Percentiles rank a stretch among this genome's conserved stretches.
phyloP scores from a whole-genome alignment of 495 filamentous ascomycete species.

The Penicillium cosmopolitanum region DNA sequence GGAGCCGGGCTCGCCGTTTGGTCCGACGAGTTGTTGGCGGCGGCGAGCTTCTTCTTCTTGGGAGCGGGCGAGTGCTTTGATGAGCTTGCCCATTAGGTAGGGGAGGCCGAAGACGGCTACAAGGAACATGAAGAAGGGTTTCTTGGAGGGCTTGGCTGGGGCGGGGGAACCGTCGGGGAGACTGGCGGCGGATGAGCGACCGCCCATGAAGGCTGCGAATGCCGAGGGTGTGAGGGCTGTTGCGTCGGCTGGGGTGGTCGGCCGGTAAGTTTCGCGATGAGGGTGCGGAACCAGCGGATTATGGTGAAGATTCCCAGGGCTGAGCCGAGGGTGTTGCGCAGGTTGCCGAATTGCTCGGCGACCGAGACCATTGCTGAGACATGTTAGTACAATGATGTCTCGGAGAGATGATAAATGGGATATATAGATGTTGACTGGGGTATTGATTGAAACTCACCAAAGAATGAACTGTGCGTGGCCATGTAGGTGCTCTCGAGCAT shows the following conservation, averaged over 20 bases:
- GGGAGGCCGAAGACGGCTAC: slow-evolving; percentile 92
- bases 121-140: slow-evolving; percentile 95
- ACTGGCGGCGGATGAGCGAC: slow-evolving; percentile 41
- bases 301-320: slow-evolving; percentile 94
- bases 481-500: slow-evolving; percentile 99
- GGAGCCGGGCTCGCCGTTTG: slow-evolving; percentile 51
- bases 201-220: slow-evolving; percentile 81
- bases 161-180: slow-evolving; percentile 60
- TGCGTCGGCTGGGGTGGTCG: slow-evolving; percentile 86
- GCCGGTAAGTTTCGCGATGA: slow-evolving; percentile 92
- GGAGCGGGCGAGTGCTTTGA: slow-evolving; percentile 77
- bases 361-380: slow-evolving; percentile 93
- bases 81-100: slow-evolving; percentile 94
- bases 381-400: not conserved
- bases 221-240: slow-evolving; percentile 83
- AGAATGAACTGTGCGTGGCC: slow-evolving; percentile 99
- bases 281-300: slow-evolving; percentile 88
- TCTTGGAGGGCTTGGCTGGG: slow-evolving; percentile 77
- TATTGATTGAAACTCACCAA: slow-evolving; percentile 67
- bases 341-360: slow-evolving; percentile 92
- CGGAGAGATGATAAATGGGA: not conserved
- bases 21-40: slow-evolving; percentile 54
- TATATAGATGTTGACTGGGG: not conserved
- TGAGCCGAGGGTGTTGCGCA: slow-evolving; percentile 93
- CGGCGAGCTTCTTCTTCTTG: slow-evolving; percentile 78